Evolutionary conservation across 2,329 filamentous ascomycete genomes (phyloP).

Genomic region (Blastomyces parvus): DNA sequence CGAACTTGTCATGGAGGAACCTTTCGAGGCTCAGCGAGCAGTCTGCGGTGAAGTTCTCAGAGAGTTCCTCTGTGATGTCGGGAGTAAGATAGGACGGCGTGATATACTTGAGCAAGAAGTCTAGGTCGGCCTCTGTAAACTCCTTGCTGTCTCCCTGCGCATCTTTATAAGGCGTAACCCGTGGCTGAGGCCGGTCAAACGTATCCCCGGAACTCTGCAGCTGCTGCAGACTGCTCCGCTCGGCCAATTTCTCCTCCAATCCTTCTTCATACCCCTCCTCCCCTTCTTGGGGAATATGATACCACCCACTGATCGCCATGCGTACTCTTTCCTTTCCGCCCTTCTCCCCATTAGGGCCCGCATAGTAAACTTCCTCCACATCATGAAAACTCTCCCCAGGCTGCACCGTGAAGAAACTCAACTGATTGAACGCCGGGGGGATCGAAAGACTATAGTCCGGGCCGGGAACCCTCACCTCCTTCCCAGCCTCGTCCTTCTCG

Average conservation of each 20-base stretch:
- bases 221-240: conserved; percentile 85
- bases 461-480: conserved; percentile 67
- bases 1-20: conserved; percentile 71
- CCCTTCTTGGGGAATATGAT: conserved; percentile 90
- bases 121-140: conserved; percentile 70
- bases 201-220: conserved; percentile 83
- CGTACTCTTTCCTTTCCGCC: conserved; percentile 59
- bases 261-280: conserved; percentile 87
- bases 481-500: conserved; percentile 57
- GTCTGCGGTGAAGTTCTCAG: conserved; percentile 68
- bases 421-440: conserved; percentile 91
- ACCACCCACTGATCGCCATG: conserved; percentile 99
- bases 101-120: conserved; percentile 85
- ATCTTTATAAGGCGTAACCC: conserved; percentile 42
- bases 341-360: conserved; percentile 45
- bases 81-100: conserved; percentile 84
- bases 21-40: conserved; percentile 74
- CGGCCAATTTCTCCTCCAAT: conserved; percentile 75
- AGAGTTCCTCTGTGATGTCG: conserved; percentile 75
- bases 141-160: conserved; percentile 31
- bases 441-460: conserved; percentile 74
- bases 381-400: conserved; percentile 99
- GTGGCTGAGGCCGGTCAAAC: conserved; percentile 68
- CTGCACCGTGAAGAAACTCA: conserved; percentile 96
- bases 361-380: conserved; percentile 91